Base-by-base conservation (phyloP, 108 stramenopile genomes). In the Nannochloropsis oceanica region DNA sequence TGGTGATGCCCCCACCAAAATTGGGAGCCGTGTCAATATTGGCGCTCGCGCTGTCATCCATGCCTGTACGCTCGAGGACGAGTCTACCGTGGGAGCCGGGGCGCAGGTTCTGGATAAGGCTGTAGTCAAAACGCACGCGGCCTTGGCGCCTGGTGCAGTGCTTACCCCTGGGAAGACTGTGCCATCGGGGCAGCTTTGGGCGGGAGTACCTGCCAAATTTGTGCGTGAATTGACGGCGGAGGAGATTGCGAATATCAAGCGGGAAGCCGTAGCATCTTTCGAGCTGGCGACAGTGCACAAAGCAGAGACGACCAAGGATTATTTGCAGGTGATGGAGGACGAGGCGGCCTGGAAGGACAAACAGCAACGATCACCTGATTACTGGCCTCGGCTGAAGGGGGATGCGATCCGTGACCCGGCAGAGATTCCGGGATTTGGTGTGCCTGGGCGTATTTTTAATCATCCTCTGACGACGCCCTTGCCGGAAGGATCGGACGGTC, bases 61-160 rank as follows among this genome's bases (percentile, higher is more conserved):
- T 88, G 96, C 96, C 3, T 94, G 95, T 90, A 95, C 95, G 12
- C 86, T 98, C 43, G 91, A 93, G 85, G 93, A 95, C 87, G 86
- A 89, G 42, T 86, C 88, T 81, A 88, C 94, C 18, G 91, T 99
- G 43, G 96, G 96, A 12, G 93, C 94, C 81, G 90, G 91, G 22
- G 95, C 95, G 25, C 94, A 95, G 88, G 92, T 99, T 2, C 86
- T 97, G 89, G 97, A 97, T 87, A 95, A 95, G 83, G 93, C 96
- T 12, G 84, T 91, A 14, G 93, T 98, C 14, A 93, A 91, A 80
- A 86, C 90, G 22, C 92, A 95, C 80, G 92, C 94, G 34, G 89
- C 95, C 18, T 84, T 97, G 24, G 94, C 92, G 13, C 88, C 96
- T 5, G 96, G 94, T 18, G 90, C 96, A 5, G 86, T 97, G 27